Conservation (phyloP, 176 grass and related monocot species). For the Stipa capillata region DNA sequence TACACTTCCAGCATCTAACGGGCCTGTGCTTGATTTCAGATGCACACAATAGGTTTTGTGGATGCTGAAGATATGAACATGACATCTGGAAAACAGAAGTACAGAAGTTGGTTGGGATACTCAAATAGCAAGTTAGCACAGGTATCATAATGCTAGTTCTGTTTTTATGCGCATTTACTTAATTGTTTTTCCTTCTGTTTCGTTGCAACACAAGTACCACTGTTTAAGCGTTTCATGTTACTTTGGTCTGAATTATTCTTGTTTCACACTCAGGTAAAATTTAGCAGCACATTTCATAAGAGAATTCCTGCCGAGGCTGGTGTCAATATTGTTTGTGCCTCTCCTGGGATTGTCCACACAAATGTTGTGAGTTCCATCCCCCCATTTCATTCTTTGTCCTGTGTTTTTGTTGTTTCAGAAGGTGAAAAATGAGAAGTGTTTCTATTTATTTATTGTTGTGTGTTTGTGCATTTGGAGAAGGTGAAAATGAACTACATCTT, state of each 20-base stretch:
- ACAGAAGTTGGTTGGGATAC: constrained; percentile 71
- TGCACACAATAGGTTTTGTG: constrained; percentile 75
- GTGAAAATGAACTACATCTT: not conserved
- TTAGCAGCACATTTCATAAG: constrained; percentile 94
- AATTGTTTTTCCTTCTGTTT: not conserved
- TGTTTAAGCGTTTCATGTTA: constrained; percentile 16
- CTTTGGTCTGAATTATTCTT: not conserved
- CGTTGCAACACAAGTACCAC: not conserved
- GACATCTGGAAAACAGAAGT: constrained; percentile 68
- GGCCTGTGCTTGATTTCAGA: constrained; percentile 45
- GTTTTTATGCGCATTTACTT: not conserved
- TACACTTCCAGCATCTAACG: not conserved
- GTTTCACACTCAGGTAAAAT: constrained; percentile 59
- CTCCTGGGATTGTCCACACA: constrained; percentile 86
- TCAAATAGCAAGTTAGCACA: constrained; percentile 95
- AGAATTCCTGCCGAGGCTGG: constrained; percentile 85
- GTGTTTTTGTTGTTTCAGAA: not conserved
- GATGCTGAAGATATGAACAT: constrained; percentile 93
- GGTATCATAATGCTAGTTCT: constrained; percentile 28
- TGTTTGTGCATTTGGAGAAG: not conserved
- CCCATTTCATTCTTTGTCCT: not conserved
- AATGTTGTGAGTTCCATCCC: constrained; percentile 86
- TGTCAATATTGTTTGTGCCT: constrained; percentile 53
- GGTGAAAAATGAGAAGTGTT: not conserved
- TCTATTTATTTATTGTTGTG: not conserved